A percentile compares a stretch with the other conserved stretches of the same genome.
Evolutionary conservation across 345 rosid genomes (phyloP).

Genomic region (Populus nigra): DNA sequence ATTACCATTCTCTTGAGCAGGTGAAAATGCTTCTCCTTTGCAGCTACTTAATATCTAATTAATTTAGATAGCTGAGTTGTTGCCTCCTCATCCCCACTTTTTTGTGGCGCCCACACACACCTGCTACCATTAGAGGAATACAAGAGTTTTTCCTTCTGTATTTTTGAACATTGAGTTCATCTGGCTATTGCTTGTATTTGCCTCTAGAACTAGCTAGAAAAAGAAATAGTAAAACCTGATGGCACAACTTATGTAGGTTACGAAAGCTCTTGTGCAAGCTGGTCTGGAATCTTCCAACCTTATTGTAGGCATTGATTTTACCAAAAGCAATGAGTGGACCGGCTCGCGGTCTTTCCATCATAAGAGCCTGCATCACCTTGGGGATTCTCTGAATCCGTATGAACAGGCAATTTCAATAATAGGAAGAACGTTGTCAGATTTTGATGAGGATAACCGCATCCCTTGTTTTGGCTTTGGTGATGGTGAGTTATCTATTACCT

Average conservation of each 20-base stretch:
- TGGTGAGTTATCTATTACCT: conserved; percentile 1
- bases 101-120: neutral
- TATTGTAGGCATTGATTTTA: conserved; percentile 27
- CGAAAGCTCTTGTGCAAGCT: conserved; percentile 19
- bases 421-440: conserved; percentile 20
- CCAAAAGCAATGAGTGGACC: conserved; percentile 33
- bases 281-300: conserved; percentile 34
- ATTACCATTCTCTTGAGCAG: conserved; percentile 41
- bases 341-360: conserved; percentile 16
- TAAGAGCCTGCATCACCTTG: conserved; percentile 24
- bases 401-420: conserved; percentile 30
- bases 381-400: conserved; percentile 20
- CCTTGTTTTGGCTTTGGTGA: conserved; percentile 35
- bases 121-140: neutral
- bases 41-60: neutral
- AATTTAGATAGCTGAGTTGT: neutral
- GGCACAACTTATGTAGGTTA: conserved; percentile 9
- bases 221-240: neutral
- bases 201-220: no score
- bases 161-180: neutral
- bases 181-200: neutral
- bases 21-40: conserved; percentile 5
- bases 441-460: conserved; percentile 29
- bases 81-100: neutral
- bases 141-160: neutral